Evolutionary conservation across 768 basidiomycete species (phyloP), one percentile per base, ranked within the genome.

Genomic region (Calocera cornea): DNA sequence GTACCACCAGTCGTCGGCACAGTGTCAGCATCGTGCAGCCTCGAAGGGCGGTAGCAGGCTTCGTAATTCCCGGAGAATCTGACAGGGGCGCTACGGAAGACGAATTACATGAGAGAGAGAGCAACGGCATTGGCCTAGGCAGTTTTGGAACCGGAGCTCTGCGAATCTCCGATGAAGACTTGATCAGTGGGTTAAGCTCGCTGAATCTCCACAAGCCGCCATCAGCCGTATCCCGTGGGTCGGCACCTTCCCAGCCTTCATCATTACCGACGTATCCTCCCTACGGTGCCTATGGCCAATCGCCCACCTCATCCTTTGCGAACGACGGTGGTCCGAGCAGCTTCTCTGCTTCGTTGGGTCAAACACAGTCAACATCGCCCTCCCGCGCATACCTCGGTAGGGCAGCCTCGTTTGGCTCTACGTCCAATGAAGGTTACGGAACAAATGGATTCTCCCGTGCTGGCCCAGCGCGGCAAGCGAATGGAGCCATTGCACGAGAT

Each of bases 1-100:
- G 90, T 1, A 88, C 89, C 2, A 90, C 91, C 7, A 91, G 89
- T 71, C 79, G 91, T 40, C 79, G 91, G 22, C 90, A 92, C 70
- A 90, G 88, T 68, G 90, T 92, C 71, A 88, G 87, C 69, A 84
- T 91, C 72, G 88, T 91, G 14, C 90, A 89, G 73, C 88, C 89
- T 0, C 80, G 87, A 2, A 77, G 87, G 63, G 79, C 67, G 41
- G 84, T 2, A 83, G 83, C 66, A 0, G 83, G 81, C 0, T 75
- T 71, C 19, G 83, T 84, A 63, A 74, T 70, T 22, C 76, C 77
- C 33, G 83, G 84, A 65, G 82, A 83, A 24, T 67, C 54, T 14
- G 69, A 54, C 38, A 41, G 50, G 41, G 36, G 22, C 44, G 36
- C 34, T 24, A 64, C 54, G 12, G 63, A 29, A 14, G 67, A 41